phyloP scores from a whole-genome alignment of 768 basidiomycete species.

The Suillus hirtellus region DNA sequence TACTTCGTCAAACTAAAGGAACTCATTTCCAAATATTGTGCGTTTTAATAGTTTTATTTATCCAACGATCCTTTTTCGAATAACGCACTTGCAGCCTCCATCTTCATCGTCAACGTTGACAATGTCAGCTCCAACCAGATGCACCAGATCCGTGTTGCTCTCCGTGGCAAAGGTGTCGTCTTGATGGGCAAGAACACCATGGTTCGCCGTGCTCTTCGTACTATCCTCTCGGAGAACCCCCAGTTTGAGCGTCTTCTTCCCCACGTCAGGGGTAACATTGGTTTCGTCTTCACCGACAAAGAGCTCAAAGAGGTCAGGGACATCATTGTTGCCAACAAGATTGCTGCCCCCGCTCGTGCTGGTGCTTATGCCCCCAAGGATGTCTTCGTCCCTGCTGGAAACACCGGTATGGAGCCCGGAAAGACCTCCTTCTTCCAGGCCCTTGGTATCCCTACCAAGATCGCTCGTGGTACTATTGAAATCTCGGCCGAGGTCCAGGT shows the following conservation, averaged over 20 bases:
- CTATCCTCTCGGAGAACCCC: slow-evolving; percentile 86
- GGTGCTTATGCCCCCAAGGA: slow-evolving; percentile 94
- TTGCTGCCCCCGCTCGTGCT: slow-evolving; percentile 97
- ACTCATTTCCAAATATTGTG: slow-evolving; percentile 87
- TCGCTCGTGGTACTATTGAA: slow-evolving; percentile 99
- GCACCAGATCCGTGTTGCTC: slow-evolving; percentile 94
- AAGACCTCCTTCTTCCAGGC: slow-evolving; percentile 99
- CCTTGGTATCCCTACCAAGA: slow-evolving; percentile 98
- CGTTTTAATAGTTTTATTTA: slow-evolving; percentile 34
- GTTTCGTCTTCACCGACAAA: slow-evolving; percentile 92
- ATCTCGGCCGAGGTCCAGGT: slow-evolving; percentile 97
- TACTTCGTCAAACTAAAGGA: slow-evolving; percentile 96
- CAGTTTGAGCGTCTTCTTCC: slow-evolving; percentile 97
- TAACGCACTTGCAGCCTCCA: slow-evolving; percentile 65
- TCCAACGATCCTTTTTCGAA: slow-evolving; percentile 6
- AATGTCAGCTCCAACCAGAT: slow-evolving; percentile 99
- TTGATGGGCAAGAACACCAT: slow-evolving; percentile 99
- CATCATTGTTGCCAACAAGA: slow-evolving; percentile 93
- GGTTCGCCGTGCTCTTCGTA: slow-evolving; percentile 97
- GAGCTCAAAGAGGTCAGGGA: slow-evolving; percentile 97
- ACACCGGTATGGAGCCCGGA: slow-evolving; percentile 99
- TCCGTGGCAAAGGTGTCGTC: slow-evolving; percentile 95
- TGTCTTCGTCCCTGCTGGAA: slow-evolving; percentile 89
- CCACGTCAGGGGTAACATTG: slow-evolving; percentile 95
- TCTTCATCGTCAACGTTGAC: slow-evolving; percentile 99